A percentile compares a stretch with the other conserved stretches of the same genome.
Evolutionary conservation across 441 rosid genomes (phyloP).

Genomic region (Pelargonium citronellum): DNA sequence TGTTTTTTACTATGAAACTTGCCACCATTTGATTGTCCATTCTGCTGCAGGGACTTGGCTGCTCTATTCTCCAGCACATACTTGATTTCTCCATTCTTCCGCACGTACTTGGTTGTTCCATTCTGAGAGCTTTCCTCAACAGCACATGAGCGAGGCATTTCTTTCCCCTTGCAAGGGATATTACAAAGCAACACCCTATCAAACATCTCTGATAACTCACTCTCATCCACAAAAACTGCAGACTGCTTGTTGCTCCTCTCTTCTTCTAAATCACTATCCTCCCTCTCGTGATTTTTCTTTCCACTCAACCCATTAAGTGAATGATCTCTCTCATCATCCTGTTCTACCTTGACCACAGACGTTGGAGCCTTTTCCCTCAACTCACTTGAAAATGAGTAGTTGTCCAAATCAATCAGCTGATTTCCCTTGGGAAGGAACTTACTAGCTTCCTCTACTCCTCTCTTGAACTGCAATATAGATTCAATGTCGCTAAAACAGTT

Average conservation of each 20-base stretch:
- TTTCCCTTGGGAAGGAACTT: slow-evolving; percentile 68
- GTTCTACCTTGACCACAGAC: slow-evolving; percentile 21
- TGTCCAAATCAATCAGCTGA: slow-evolving; percentile 39
- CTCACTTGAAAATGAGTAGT: not conserved
- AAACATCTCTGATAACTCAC: slow-evolving; percentile 20
- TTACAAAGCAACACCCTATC: slow-evolving; percentile 23
- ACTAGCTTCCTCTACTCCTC: slow-evolving; percentile 75
- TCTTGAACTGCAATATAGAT: slow-evolving; percentile 56
- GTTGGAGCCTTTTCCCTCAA: slow-evolving; percentile 8
- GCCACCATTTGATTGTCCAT: not conserved
- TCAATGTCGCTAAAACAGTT: slow-evolving; percentile 49
- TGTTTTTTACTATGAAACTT: slow-evolving; percentile 26
- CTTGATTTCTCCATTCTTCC: slow-evolving; percentile 4
- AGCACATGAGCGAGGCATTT: not conserved
- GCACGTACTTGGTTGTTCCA: not conserved
- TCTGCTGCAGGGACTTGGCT: not conserved
- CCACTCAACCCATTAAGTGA: slow-evolving; percentile 11
- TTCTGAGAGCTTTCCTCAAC: slow-evolving; percentile 4
- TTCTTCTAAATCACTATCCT: slow-evolving; percentile 14
- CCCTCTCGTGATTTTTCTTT: slow-evolving; percentile 20
- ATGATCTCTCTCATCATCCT: not conserved
- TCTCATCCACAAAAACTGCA: slow-evolving; percentile 18
- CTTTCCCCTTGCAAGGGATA: slow-evolving; percentile 9
- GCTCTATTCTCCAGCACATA: not conserved
- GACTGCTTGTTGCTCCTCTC: slow-evolving; percentile 22